Evolutionary conservation across 2,329 filamentous ascomycete genomes (phyloP).

Genomic region (Zymoseptoria pseudotritici): DNA sequence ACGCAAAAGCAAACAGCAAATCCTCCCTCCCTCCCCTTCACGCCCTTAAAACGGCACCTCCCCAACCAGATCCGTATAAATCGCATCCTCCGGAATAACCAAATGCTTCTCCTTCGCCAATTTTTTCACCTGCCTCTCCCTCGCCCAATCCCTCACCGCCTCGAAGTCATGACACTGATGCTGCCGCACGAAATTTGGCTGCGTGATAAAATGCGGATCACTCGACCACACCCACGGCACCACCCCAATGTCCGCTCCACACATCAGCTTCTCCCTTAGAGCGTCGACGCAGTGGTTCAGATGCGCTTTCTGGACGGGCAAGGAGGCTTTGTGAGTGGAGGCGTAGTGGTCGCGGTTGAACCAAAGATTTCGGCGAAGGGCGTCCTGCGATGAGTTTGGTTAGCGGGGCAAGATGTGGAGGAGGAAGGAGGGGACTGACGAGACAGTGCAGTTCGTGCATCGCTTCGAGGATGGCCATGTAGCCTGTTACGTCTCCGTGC

Average conservation of each 20-base stretch:
- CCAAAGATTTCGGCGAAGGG: neutral
- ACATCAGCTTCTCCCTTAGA: conserved; percentile 6
- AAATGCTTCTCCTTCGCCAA: neutral
- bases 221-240: conserved; percentile 3
- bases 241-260: neutral
- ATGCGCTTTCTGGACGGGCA: neutral
- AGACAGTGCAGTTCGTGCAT: neutral
- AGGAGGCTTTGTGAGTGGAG: neutral
- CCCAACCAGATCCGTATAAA: neutral
- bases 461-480: neutral
- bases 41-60: neutral
- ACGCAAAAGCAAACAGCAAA: neutral
- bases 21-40: neutral
- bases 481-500: neutral
- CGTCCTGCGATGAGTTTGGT: neutral
- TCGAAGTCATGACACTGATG: neutral
- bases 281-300: conserved; percentile 5
- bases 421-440: neutral
- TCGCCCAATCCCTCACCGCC: neutral
- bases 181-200: neutral
- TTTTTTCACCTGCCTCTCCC: neutral
- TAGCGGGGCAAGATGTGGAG: too few relatives aligned
- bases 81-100: neutral
- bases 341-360: neutral
- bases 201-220: neutral